phyloP scores from a whole-genome alignment of 2,329 filamentous ascomycete species.

The Sclerotinia borealis region DNA sequence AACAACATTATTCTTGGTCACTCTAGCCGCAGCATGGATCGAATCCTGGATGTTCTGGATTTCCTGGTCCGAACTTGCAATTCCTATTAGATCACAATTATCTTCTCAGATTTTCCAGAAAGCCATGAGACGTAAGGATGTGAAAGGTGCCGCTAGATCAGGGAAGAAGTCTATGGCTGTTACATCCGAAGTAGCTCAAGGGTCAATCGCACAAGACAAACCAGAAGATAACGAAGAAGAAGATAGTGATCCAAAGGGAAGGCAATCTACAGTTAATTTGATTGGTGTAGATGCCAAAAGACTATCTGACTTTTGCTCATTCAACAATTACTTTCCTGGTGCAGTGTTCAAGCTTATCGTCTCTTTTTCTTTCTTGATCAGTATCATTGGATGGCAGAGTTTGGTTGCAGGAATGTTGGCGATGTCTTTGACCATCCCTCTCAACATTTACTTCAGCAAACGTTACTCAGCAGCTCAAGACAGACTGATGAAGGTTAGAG shows the following conservation, averaged over 20 bases:
- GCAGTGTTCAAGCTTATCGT: slow-evolving; percentile 58
- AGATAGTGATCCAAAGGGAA: slow-evolving; percentile 49
- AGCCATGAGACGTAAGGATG: slow-evolving; percentile 69
- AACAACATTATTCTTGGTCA: slow-evolving; percentile 53
- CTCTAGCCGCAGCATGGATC: slow-evolving; percentile 48
- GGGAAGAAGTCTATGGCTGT: slow-evolving; percentile 34
- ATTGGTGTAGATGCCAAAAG: slow-evolving; percentile 70
- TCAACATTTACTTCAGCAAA: slow-evolving; percentile 63
- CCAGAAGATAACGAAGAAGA: slow-evolving; percentile 35
- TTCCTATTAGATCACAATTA: slow-evolving; percentile 64
- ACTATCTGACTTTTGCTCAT: slow-evolving; percentile 61
- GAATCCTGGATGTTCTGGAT: slow-evolving; percentile 64
- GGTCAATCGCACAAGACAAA: slow-evolving; percentile 25
- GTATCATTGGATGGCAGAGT: slow-evolving; percentile 65
- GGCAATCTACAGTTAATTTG: slow-evolving; percentile 69
- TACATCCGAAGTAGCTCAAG: slow-evolving; percentile 20
- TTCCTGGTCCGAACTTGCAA: slow-evolving; percentile 53
- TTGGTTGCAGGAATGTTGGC: slow-evolving; percentile 59
- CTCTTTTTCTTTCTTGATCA: slow-evolving; percentile 59
- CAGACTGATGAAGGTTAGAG: slow-evolving; percentile 66
- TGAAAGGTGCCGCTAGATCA: slow-evolving; percentile 53
- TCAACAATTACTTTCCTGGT: slow-evolving; percentile 58
- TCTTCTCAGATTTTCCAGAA: slow-evolving; percentile 71
- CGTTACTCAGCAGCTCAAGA: slow-evolving; percentile 60
- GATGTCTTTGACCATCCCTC: slow-evolving; percentile 57